Conservation (phyloP, 169 alveolate genomes). For the Plasmodium relictum region DNA sequence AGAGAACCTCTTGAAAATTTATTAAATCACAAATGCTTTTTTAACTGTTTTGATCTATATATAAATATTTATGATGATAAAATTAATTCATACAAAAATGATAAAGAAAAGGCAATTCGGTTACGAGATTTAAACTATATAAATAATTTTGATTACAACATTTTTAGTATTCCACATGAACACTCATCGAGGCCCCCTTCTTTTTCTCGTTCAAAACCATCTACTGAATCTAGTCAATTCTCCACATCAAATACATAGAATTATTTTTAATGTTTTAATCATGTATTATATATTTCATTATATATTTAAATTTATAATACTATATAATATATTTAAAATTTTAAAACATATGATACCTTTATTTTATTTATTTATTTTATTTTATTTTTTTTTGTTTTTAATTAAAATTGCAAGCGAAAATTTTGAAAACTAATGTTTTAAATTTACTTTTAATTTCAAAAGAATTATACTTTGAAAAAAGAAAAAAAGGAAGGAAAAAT, state of each 20-base stretch:
- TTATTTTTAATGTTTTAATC: no score
- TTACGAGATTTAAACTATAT: conserved; percentile 42
- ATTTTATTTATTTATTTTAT: no score
- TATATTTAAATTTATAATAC: no score
- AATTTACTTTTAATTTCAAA: no score
- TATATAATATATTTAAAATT: not conserved
- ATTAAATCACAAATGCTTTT: conserved; percentile 44
- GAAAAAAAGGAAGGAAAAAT: no score
- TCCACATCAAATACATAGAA: conserved; percentile 21
- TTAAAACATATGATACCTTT: not conserved
- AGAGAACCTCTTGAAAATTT: conserved; percentile 30
- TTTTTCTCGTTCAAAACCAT: conserved; percentile 15
- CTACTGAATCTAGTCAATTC: conserved; percentile 30
- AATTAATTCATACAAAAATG: conserved; percentile 65
- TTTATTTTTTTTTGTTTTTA: no score
- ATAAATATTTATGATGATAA: conserved; percentile 70
- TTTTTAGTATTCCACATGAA: conserved; percentile 54
- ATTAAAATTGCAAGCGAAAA: no score
- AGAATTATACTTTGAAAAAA: no score
- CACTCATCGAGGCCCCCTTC: conserved; percentile 15
- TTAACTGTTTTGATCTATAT: conserved; percentile 58
- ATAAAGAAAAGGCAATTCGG: conserved; percentile 62
- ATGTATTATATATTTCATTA: no score
- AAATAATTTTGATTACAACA: conserved; percentile 39
- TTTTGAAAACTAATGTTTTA: no score